Conservation (phyloP, 2,329 filamentous ascomycete genomes). For the Cordyceps fumosorosea region DNA sequence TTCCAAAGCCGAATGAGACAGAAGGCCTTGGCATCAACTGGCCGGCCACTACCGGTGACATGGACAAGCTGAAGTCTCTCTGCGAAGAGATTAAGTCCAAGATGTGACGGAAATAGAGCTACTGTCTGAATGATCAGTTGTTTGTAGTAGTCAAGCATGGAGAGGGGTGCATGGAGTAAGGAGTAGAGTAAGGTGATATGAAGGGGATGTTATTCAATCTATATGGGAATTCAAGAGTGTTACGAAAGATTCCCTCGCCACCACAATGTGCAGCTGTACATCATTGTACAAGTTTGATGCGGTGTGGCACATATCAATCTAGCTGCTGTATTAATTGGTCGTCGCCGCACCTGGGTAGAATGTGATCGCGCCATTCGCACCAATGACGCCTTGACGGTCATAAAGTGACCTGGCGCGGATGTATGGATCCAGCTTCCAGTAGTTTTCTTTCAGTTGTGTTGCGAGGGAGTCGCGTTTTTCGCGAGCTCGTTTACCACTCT, state of each 20-base stretch:
- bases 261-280: neutral
- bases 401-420: slow-evolving; percentile 77
- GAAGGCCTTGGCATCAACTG: slow-evolving; percentile 78
- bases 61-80: slow-evolving; percentile 74
- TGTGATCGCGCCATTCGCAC: slow-evolving; percentile 58
- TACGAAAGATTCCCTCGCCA: neutral
- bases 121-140: neutral
- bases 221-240: neutral
- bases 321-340: slow-evolving; percentile 10
- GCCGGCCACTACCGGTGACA: slow-evolving; percentile 69
- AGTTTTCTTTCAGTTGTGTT: slow-evolving; percentile 60
- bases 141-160: neutral
- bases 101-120: slow-evolving; percentile 51
- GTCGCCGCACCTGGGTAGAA: slow-evolving; percentile 50
- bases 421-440: slow-evolving; percentile 88
- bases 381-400: slow-evolving; percentile 70
- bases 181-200: neutral
- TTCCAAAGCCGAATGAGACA: slow-evolving; percentile 81
- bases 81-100: slow-evolving; percentile 81
- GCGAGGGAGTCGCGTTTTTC: slow-evolving; percentile 56
- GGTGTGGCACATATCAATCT: neutral
- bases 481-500: slow-evolving; percentile 41
- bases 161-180: neutral
- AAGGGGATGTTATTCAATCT: neutral
- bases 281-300: neutral